Base-by-base conservation (phyloP, 164 flowering plant species). In the Santalum album region DNA sequence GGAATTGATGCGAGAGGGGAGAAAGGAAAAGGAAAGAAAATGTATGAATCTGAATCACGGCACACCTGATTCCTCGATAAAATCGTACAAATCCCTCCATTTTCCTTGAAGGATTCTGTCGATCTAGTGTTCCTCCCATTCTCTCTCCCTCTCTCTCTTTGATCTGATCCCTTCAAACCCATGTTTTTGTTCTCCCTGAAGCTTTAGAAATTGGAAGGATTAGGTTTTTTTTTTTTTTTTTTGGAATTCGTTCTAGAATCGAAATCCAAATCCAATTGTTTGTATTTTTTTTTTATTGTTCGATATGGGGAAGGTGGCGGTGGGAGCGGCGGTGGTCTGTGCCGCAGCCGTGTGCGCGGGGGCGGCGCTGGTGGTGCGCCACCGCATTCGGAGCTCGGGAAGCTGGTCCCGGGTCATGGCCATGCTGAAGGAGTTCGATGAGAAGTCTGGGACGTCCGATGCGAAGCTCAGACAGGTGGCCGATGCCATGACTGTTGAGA, bases 401-500 rank as follows among this genome's bases (percentile, higher is more conserved):
- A 56, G 56, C 62, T 84, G 90, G 95, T 75, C 74, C 6, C 51
- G 70, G 29, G 86, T 76, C 3, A 66, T 71, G 79, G 83, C 75
- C 11, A 87, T 89, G 14, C 47, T 89, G 56, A 77, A 52, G 53
- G 99, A 89, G 55, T 67, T 87, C 6, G 90, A 92, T 63, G 95
- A 81, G 25, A 81, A 79, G 69, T 78, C 82, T 60, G 86, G 56
- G 40, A 74, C 90, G 17, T 85, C 84, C 1, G 64, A 76, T n/a
- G 66, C 54, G 45, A 87, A 81, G 70, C 78, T 92, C 14, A 69
- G 76, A 44, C 96, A 78, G 68, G 80, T 92, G 55, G 99, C 96
- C 0, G 96, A 87, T 47, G 96, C 97, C 21, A 82, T 89, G 91
- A 65, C 83, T 7, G 96, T 82, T 10, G 99, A 92, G 80, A 92